Evolutionary conservation across 495 filamentous ascomycete genomes (phyloP).

Genomic region (Hypoxylon lenormandii): DNA sequence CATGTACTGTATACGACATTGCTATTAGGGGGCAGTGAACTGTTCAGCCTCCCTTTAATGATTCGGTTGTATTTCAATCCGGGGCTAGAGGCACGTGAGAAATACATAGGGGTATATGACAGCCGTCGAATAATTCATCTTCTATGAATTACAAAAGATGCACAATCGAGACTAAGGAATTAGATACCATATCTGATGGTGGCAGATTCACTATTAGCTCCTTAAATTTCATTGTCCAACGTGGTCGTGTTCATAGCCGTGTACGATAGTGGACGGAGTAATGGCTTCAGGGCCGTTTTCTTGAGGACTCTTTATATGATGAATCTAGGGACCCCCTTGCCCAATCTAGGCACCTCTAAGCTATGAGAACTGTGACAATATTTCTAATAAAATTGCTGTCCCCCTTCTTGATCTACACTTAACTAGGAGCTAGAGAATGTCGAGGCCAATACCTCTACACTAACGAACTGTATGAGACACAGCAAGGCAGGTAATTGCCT

Average conservation of each 20-base stretch:
- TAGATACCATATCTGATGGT: background rate
- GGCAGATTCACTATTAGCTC: too few species aligned
- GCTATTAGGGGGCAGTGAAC: background rate
- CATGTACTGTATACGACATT: background rate
- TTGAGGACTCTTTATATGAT: too few species aligned
- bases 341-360: too few species aligned
- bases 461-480: background rate
- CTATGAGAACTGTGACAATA: too few species aligned
- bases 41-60: background rate
- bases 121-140: background rate
- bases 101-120: background rate
- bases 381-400: background rate
- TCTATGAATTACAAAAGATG: background rate
- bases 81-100: background rate
- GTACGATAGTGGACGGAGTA: background rate
- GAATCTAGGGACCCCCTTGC: too few species aligned
- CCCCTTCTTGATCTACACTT: background rate
- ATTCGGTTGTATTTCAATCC: background rate
- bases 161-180: background rate
- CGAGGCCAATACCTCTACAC: background rate
- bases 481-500: background rate
- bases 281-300: background rate
- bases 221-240: too few species aligned
- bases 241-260: background rate
- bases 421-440: background rate